Evolutionary conservation across 768 basidiomycete genomes (phyloP), one percentile per base, ranked within the genome.

Genomic region (Termitomyces sp.): DNA sequence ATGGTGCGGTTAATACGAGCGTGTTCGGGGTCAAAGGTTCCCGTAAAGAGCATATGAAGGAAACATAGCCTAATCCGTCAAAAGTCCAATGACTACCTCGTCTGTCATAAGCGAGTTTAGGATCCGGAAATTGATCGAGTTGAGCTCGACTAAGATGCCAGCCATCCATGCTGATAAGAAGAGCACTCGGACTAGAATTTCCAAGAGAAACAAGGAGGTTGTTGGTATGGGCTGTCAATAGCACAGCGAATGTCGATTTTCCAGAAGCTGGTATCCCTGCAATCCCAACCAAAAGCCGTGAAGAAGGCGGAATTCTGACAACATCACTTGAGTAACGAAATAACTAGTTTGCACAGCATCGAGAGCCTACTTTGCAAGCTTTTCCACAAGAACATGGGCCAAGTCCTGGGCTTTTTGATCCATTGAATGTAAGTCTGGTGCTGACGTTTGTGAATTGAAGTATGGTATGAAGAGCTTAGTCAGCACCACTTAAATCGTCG

Each of bases 41-140:
- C 19, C 83, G 80, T 9, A 97, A 72, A 12, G 73, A 66, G 16
- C 70, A 71, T 12, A 94, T 72, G 63, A 95, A 95, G 0, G 75
- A 64, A 53, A 84, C 79, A 68, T 94, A 97, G 25, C 77, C 75
- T n/a, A 68, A 61, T 5, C 81, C 84, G 62, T 97, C 87, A 64
- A 98, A 98, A 2, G 94, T 97, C 89, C 93, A 96, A 62, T 94
- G 89, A 14, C 79, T 85, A 2, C 95, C 95, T 21, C 94, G 82
- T 45, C 91, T 55, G 79, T 86, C 86, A 61, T 88, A 84, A 0
- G 94, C 93, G 40, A 85, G 79, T 52, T 79, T 76, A 0, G 94
- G 87, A 67, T 97, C 85, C 14, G 84, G 82, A 66, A 94, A 80
- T 21, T 72, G 66, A 64, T 91, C 91, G 27, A 98, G 81, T 60